Conservation (phyloP, 805 yeast species). For the Saccharomycopsis sp. region DNA sequence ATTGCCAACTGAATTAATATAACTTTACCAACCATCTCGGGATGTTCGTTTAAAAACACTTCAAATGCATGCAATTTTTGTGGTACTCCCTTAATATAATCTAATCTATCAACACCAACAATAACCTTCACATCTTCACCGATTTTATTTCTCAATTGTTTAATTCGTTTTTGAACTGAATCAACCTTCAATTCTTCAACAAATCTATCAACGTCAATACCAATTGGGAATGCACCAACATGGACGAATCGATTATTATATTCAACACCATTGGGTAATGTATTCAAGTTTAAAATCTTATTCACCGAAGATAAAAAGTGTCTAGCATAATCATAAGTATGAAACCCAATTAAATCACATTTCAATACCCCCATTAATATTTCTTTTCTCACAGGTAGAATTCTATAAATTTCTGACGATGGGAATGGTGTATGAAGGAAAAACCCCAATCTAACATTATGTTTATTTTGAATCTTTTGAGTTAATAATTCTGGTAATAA, state of each 20-base stretch:
- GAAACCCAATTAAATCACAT: conserved; percentile 95
- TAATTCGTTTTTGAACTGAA: conserved; percentile 58
- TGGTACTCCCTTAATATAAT: conserved; percentile 96
- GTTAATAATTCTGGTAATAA: conserved; percentile 83
- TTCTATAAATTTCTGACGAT: conserved; percentile 90
- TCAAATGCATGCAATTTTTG: conserved; percentile 96
- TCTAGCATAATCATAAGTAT: conserved; percentile 97
- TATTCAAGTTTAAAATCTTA: conserved; percentile 71
- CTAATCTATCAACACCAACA: conserved; percentile 95
- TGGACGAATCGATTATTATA: conserved; percentile 68
- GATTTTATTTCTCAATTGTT: conserved; percentile 50
- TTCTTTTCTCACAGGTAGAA: conserved; percentile 91
- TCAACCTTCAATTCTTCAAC: conserved; percentile 64
- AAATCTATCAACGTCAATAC: conserved; percentile 92
- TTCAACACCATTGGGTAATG: conserved; percentile 86
- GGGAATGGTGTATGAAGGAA: conserved; percentile 98
- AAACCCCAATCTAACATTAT: conserved; percentile 76
- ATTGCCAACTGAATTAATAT: conserved; percentile 95
- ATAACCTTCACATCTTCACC: conserved; percentile 75
- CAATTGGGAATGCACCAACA: conserved; percentile 98
- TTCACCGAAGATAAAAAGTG: conserved; percentile 90
- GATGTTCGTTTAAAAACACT: conserved; percentile 83
- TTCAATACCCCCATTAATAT: conserved; percentile 85
- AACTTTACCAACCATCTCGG: conserved; percentile 97
- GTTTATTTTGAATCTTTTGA: conserved; percentile 42